phyloP scores from a whole-genome alignment of 768 basidiomycete species.

The Amanita pseudoporphyria region DNA sequence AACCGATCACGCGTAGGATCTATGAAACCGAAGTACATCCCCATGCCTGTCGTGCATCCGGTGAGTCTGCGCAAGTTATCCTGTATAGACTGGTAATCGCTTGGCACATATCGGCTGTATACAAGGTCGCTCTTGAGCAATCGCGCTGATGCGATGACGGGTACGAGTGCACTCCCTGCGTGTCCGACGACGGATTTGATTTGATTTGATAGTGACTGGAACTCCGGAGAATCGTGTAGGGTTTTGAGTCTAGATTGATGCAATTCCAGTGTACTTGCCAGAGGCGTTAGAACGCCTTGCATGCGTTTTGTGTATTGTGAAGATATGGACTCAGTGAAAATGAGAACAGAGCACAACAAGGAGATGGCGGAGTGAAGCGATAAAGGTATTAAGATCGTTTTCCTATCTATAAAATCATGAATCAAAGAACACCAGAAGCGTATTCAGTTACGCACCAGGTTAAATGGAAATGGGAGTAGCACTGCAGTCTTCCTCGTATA shows the following conservation, averaged over 20 bases:
- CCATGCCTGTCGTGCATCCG: conserved; percentile 53
- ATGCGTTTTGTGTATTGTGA: conserved; percentile 45
- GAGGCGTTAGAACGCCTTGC: conserved; percentile 35
- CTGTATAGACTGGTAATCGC: conserved; percentile 45
- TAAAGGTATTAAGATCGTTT: conserved; percentile 45
- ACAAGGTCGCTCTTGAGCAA: conserved; percentile 51
- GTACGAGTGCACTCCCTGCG: conserved; percentile 41
- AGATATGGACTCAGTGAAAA: conserved; percentile 60
- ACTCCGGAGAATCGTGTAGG: conserved; percentile 30
- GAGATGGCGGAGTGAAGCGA: conserved; percentile 49
- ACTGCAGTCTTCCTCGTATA: conserved; percentile 45
- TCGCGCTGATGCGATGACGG: conserved; percentile 39
- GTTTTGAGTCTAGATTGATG: conserved; percentile 38
- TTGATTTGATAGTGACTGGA: conserved; percentile 19
- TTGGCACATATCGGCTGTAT: conserved; percentile 49
- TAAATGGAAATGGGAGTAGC: conserved; percentile 59
- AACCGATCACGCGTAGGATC: conserved; percentile 55
- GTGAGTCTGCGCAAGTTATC: conserved; percentile 37
- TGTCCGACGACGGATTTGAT: conserved; percentile 24
- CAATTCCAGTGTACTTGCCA: conserved; percentile 32
- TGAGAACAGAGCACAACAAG: conserved; percentile 36
- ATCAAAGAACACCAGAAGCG: not conserved
- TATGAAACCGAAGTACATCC: conserved; percentile 48
- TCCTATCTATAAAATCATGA: conserved; percentile 26
- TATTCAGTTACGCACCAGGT: conserved; percentile 25